Evolutionary conservation across 1,139 yeast species (phyloP).

Genomic region (Suhomyces choctaworum): DNA sequence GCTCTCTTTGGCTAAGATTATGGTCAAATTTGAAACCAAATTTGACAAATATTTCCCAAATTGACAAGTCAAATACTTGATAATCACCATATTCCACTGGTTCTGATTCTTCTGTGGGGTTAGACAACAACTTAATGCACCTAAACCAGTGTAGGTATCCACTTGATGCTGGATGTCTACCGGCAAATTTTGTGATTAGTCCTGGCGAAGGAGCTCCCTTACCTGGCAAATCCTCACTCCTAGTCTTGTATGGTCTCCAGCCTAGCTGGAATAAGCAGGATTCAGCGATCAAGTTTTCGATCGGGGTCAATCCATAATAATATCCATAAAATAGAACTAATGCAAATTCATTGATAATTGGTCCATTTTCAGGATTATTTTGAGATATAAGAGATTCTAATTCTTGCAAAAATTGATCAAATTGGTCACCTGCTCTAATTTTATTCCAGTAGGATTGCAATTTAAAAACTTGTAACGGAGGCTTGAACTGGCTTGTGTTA

Average conservation of each 20-base stretch:
- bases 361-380: conserved; percentile 23
- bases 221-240: conserved; percentile 9
- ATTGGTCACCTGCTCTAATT: conserved; percentile 43
- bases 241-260: conserved; percentile 42
- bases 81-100: conserved; percentile 40
- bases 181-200: conserved; percentile 5
- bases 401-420: conserved; percentile 36
- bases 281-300: conserved; percentile 44
- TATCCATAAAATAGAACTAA: conserved; percentile 60
- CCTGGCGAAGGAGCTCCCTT: conserved; percentile 6
- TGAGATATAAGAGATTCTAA: conserved; percentile 28
- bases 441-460: conserved; percentile 51
- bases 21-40: conserved; percentile 40
- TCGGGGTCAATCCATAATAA: conserved; percentile 55
- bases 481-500: conserved; percentile 20
- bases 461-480: conserved; percentile 40
- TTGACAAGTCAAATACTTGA: conserved; percentile 44
- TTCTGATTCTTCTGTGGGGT: conserved; percentile 17
- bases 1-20: conserved; percentile 31
- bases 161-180: conserved; percentile 4
- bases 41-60: conserved; percentile 47
- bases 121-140: conserved; percentile 25
- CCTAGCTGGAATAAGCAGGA: conserved; percentile 41
- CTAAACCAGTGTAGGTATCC: conserved; percentile 41
- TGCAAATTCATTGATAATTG: conserved; percentile 36